These are phyloP conservation scores for Tylopilus intermedius DNA, from an alignment of 768 basidiomycete genomes.

Conservation along the genomic window DNA sequence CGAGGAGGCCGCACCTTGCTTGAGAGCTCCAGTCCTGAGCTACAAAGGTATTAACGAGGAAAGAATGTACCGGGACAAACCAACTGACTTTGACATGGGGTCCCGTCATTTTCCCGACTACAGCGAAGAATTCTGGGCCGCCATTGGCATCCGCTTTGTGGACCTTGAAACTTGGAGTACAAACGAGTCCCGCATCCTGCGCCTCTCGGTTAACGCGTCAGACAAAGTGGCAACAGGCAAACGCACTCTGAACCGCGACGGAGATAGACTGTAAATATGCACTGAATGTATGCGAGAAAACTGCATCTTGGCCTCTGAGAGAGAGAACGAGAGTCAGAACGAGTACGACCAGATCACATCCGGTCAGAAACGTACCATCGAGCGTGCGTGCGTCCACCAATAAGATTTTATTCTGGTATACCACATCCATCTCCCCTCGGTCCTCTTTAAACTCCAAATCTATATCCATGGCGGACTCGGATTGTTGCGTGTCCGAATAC, in stretches of 20 bases:
- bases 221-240: neutral
- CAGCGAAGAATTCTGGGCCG: slow-evolving; percentile 6
- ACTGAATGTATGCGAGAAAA: slow-evolving; percentile 51
- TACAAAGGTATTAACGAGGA: slow-evolving; percentile 1
- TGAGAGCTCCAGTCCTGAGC: slow-evolving; percentile 10
- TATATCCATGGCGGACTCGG: slow-evolving; percentile 23
- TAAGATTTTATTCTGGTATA: slow-evolving; percentile 45
- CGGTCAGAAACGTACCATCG: slow-evolving; percentile 43
- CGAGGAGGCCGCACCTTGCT: slow-evolving; percentile 29
- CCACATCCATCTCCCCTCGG: slow-evolving; percentile 37
- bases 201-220: neutral
- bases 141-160: slow-evolving; percentile 30
- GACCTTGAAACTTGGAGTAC: slow-evolving; percentile 30
- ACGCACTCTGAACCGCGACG: slow-evolving; percentile 49
- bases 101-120: slow-evolving; percentile 43
- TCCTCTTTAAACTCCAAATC: slow-evolving; percentile 40
- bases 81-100: slow-evolving; percentile 43
- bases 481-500: neutral
- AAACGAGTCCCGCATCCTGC: slow-evolving; percentile 46
- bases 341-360: neutral
- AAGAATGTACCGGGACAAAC: neutral
- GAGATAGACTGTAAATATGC: slow-evolving; percentile 70
- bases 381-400: slow-evolving; percentile 62
- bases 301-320: slow-evolving; percentile 47
- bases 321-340: neutral